Evolutionary conservation across 495 filamentous ascomycete genomes (phyloP).

Genomic region (Cryomyces minteri): DNA sequence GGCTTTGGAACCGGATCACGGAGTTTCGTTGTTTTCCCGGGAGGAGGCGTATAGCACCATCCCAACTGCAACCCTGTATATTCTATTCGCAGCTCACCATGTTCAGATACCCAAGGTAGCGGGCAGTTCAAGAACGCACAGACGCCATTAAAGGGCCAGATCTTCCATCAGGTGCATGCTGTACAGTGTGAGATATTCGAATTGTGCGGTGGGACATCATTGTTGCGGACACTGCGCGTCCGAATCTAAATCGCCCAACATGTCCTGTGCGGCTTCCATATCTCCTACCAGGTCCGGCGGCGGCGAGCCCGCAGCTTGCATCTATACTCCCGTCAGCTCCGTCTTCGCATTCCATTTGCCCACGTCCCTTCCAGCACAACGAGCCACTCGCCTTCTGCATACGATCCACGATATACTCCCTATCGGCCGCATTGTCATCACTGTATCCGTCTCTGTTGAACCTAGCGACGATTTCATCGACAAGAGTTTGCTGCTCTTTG

Average conservation of each 20-base stretch:
- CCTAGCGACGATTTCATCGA: conserved; percentile 68
- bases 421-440: conserved; percentile 62
- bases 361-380: background rate
- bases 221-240: conserved; percentile 49
- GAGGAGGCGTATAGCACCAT: no score
- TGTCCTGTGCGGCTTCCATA: conserved; percentile 60
- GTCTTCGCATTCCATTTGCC: background rate
- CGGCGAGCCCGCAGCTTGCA: conserved; percentile 88
- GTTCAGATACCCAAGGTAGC: no score
- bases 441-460: conserved; percentile 66
- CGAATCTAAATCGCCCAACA: conserved; percentile 42
- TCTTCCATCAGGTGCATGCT: background rate
- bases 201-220: conserved; percentile 21
- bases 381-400: conserved; percentile 73
- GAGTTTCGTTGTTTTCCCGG: no score
- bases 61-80: no score
- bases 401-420: conserved; percentile 84
- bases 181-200: background rate
- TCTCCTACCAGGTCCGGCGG: conserved; percentile 81
- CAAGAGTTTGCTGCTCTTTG: conserved; percentile 62
- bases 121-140: no score
- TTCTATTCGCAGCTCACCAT: no score
- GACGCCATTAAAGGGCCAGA: background rate
- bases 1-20: no score
- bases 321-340: conserved; percentile 27